Evolutionary conservation across 2,329 filamentous ascomycete species (phyloP), one percentile per base, ranked within the genome.

Genomic region (Metarhizium sp.): DNA sequence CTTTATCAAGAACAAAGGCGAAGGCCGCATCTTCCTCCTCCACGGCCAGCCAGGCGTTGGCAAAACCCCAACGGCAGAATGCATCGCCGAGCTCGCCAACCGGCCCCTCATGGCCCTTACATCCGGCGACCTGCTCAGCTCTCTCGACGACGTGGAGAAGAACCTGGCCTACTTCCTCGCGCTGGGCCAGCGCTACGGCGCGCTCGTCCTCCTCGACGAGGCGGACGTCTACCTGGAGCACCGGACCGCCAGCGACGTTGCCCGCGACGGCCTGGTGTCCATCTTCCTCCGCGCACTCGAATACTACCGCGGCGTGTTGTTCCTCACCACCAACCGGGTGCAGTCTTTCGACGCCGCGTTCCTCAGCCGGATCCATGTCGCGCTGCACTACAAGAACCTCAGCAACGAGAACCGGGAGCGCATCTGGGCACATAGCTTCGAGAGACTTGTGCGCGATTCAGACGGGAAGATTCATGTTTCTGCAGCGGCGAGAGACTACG

Each of bases 161-260:
- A 72, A 72, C 55, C 73, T 78, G 14, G 69, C 70, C 55, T 76
- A 76, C 65, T 78, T 77, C 65, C 69, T 80, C 10, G 63, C 73
- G 45, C 70, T 80, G 4, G 78, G 70, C 45, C 74, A 75, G 64
- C 74, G 73, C 7, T 80, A 75, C 66, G 73, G 72, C 18, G 78
- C 74, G 42, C 71, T 82, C 6, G 72, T 82, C 6, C 71, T 84
- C 2, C 71, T 84, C 4, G 80, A 84, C 62, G 81, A 85, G 64
- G 79, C 79, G 2, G 81, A 84, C 55, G 78, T 83, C 18, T 84
- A 81, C 65, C 75, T 85, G 8, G 78, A 82, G 64, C 66, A 74
- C 53, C 78, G 81, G 2, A 67, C 67, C 2, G 62, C 69, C 25
- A 66, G 62, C 32, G 74, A 78, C 60, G 71, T 78, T 50, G 66